A percentile compares a stretch with the other conserved stretches of the same genome.
These are phyloP conservation scores for Plasmodium berghei DNA, from an alignment of 169 alveolate genomes.

Conservation along the genomic window DNA sequence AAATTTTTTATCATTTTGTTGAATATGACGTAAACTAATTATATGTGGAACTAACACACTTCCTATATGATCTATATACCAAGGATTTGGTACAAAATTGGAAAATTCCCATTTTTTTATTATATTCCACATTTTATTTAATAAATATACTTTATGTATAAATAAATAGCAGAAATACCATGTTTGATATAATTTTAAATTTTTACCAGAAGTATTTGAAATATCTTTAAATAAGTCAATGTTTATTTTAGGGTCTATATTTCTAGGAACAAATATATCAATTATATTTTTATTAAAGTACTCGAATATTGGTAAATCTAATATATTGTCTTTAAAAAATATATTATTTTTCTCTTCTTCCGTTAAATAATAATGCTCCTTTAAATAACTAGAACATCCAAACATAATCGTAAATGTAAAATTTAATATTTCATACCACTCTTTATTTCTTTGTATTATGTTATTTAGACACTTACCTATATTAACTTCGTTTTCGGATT, in stretches of 20 bases:
- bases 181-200: conserved; percentile 13
- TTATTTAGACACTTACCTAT: conserved; percentile 67
- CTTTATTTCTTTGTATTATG: conserved; percentile 35
- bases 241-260: conserved; percentile 18
- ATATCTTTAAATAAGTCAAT: conserved; percentile 47
- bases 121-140: conserved; percentile 69
- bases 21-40: conserved; percentile 23
- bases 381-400: conserved; percentile 44
- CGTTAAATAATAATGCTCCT: conserved; percentile 54
- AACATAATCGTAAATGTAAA: conserved; percentile 9
- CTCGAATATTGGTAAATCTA: conserved; percentile 72
- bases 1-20: conserved; percentile 37
- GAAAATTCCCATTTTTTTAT: conserved; percentile 64
- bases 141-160: conserved; percentile 57
- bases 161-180: conserved; percentile 64
- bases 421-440: conserved; percentile 51
- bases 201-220: conserved; percentile 10
- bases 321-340: conserved; percentile 1
- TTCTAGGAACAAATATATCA: conserved; percentile 33
- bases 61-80: conserved; percentile 69
- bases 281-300: conserved; percentile 21
- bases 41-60: conserved; percentile 41
- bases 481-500: conserved; percentile 56
- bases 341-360: conserved; percentile 32
- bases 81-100: conserved; percentile 50